Conservation (phyloP, 768 basidiomycete species). For the Phlegmacium glaucopus region DNA sequence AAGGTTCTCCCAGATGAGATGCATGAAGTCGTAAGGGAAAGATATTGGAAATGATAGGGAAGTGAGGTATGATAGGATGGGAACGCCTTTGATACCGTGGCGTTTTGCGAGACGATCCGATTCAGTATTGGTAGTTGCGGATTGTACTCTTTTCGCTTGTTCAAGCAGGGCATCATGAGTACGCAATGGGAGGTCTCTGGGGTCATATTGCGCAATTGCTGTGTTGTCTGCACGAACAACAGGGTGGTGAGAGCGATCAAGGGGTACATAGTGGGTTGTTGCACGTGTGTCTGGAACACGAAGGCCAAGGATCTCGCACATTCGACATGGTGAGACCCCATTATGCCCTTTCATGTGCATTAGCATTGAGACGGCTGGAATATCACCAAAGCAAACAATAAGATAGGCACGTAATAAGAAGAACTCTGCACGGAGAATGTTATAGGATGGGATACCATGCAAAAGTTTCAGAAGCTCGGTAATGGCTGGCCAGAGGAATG, state of each 20-base stretch:
- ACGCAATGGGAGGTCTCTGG: slow-evolving; percentile 30
- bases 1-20: slow-evolving; percentile 44
- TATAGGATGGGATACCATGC: slow-evolving; percentile 30
- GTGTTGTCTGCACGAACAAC: neutral
- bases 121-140: slow-evolving; percentile 16
- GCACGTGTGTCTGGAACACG: slow-evolving; percentile 5
- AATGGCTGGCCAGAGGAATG: slow-evolving; percentile 39
- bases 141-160: slow-evolving; percentile 20
- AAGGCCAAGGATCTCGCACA: slow-evolving; percentile 32
- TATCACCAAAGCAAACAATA: slow-evolving; percentile 18
- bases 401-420: slow-evolving; percentile 17
- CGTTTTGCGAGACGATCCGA: slow-evolving; percentile 19
- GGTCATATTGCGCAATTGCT: slow-evolving; percentile 17
- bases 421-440: slow-evolving; percentile 1
- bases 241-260: slow-evolving; percentile 18
- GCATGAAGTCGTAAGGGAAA: slow-evolving; percentile 50
- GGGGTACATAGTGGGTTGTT: slow-evolving; percentile 26
- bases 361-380: slow-evolving; percentile 17
- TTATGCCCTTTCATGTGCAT: slow-evolving; percentile 42
- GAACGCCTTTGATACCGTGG: slow-evolving; percentile 31
- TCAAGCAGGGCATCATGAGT: slow-evolving; percentile 26
- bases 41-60: slow-evolving; percentile 34
- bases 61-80: slow-evolving; percentile 26
- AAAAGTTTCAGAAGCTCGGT: slow-evolving; percentile 34
- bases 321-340: slow-evolving; percentile 28